Percentiles rank a stretch among this genome's conserved stretches.
Conservation (phyloP, 768 basidiomycete genomes). For the Leccinum longicurvipes region DNA sequence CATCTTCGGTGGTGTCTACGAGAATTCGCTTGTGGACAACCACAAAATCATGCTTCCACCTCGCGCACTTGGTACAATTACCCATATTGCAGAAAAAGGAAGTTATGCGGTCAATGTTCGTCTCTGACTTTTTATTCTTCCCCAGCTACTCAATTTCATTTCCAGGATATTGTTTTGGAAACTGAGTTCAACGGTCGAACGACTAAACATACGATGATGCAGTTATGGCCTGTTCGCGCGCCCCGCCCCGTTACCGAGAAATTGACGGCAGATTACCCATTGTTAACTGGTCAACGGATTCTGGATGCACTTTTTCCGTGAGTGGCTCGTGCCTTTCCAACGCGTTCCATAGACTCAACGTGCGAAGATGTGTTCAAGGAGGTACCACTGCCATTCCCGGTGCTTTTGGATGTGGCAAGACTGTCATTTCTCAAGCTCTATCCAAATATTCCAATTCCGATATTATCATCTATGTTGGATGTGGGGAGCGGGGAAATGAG, state of each 20-base stretch:
- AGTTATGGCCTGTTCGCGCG: slow-evolving; percentile 98
- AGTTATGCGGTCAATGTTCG: slow-evolving; percentile 87
- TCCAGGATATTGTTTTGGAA: slow-evolving; percentile 89
- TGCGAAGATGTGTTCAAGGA: slow-evolving; percentile 83
- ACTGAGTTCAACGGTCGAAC: slow-evolving; percentile 97
- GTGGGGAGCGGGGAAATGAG: slow-evolving; percentile 98
- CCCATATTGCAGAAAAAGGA: slow-evolving; percentile 90
- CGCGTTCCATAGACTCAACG: neutral
- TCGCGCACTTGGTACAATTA: slow-evolving; percentile 92
- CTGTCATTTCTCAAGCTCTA: slow-evolving; percentile 96
- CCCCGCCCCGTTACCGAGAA: slow-evolving; percentile 96
- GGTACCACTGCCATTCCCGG: slow-evolving; percentile 98
- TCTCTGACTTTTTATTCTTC: slow-evolving; percentile 6
- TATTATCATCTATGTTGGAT: slow-evolving; percentile 98
- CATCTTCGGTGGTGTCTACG: slow-evolving; percentile 92
- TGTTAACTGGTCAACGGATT: slow-evolving; percentile 95
- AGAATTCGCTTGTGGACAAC: slow-evolving; percentile 94
- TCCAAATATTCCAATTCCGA: slow-evolving; percentile 99
- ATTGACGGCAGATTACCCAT: slow-evolving; percentile 85
- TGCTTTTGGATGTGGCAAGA: slow-evolving; percentile 98
- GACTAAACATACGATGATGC: slow-evolving; percentile 94
- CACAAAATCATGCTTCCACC: slow-evolving; percentile 98
- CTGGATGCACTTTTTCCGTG: slow-evolving; percentile 95
- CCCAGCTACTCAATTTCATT: neutral
- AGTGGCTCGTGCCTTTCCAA: slow-evolving; percentile 27